Conservation (phyloP, 2,329 filamentous ascomycete genomes). For the Phyllosticta citrichinensis region DNA sequence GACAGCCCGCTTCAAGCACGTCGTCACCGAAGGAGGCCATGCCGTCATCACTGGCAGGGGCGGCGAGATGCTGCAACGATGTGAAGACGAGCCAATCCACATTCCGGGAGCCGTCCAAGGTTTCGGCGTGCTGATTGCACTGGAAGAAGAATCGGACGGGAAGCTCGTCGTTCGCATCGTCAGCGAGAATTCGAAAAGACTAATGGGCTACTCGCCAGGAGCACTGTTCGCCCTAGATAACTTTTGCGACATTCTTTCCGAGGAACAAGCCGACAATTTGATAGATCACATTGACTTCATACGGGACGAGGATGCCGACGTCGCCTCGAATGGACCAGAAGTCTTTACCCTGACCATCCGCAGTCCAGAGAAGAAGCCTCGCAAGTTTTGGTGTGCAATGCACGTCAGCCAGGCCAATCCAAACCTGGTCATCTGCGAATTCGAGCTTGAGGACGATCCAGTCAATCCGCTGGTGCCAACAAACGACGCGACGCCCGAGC, state of each 20-base stretch:
- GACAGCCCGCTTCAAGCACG: slow-evolving; percentile 68
- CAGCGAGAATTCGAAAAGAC: slow-evolving; percentile 67
- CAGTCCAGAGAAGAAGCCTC: slow-evolving; percentile 42
- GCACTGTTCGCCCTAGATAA: slow-evolving; percentile 64
- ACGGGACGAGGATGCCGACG: slow-evolving; percentile 69
- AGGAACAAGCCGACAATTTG: slow-evolving; percentile 75
- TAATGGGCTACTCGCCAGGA: slow-evolving; percentile 68
- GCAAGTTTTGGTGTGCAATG: slow-evolving; percentile 80
- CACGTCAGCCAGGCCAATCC: slow-evolving; percentile 61
- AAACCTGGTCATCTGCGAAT: slow-evolving; percentile 73
- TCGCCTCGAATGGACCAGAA: slow-evolving; percentile 66
- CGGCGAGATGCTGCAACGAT: slow-evolving; percentile 61
- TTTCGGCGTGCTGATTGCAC: slow-evolving; percentile 66
- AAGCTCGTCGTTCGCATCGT: slow-evolving; percentile 61
- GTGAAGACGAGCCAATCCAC: slow-evolving; percentile 86
- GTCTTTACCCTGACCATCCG: slow-evolving; percentile 72
- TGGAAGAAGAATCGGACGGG: slow-evolving; percentile 58
- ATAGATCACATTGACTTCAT: slow-evolving; percentile 84
- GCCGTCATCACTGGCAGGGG: slow-evolving; percentile 72
- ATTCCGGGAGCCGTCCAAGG: slow-evolving; percentile 72
- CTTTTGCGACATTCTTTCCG: slow-evolving; percentile 74
- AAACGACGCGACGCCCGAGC: slow-evolving; percentile 48
- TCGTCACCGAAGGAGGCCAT: slow-evolving; percentile 67
- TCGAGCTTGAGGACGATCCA: slow-evolving; percentile 72
- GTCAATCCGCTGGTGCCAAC: slow-evolving; percentile 56